Conservation (phyloP, 2,329 filamentous ascomycete species). For the Scortechinia acanthostroma region DNA sequence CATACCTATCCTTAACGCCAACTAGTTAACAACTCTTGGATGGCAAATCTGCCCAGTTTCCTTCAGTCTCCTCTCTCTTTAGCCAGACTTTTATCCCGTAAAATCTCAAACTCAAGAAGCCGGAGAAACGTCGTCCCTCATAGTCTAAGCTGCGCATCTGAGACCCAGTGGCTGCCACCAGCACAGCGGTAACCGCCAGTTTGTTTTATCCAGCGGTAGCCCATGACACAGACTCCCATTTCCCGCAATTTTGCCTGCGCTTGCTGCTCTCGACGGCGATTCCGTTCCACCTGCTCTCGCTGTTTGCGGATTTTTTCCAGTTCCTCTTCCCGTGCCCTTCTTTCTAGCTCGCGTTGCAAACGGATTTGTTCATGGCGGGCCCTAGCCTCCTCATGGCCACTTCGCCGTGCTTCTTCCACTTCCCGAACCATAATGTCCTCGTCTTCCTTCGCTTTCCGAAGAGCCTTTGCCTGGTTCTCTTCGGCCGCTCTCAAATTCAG, state of each 20-base stretch:
- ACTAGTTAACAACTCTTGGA: too few species aligned
- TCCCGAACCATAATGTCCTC: slow-evolving; percentile 5
- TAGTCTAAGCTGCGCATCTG: slow-evolving; percentile 21
- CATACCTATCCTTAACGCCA: too few species aligned
- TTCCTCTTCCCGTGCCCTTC: slow-evolving; percentile 6
- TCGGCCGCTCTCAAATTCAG: slow-evolving; percentile 15
- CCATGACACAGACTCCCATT: slow-evolving; percentile 46
- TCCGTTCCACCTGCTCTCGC: slow-evolving; percentile 26
- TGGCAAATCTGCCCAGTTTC: too few species aligned
- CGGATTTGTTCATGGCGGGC: slow-evolving; percentile 2
- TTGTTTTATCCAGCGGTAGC: slow-evolving; percentile 57
- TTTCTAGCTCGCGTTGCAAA: neutral
- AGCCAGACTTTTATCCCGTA: too few species aligned
- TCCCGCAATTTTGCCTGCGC: slow-evolving; percentile 35
- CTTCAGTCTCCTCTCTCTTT: too few species aligned
- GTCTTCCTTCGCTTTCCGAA: slow-evolving; percentile 12
- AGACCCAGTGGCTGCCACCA: slow-evolving; percentile 49
- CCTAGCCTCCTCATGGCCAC: slow-evolving; percentile 6
- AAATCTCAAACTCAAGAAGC: too few species aligned
- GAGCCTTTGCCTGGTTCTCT: slow-evolving; percentile 5
- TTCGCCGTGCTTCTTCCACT: too few species aligned
- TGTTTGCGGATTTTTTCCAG: slow-evolving; percentile 24
- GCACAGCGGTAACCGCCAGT: slow-evolving; percentile 50
- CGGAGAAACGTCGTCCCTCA: too few species aligned
- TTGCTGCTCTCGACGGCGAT: slow-evolving; percentile 25